These are phyloP conservation scores for Mrakia frigida DNA, from an alignment of 768 basidiomycete genomes.

Conservation along the genomic window DNA sequence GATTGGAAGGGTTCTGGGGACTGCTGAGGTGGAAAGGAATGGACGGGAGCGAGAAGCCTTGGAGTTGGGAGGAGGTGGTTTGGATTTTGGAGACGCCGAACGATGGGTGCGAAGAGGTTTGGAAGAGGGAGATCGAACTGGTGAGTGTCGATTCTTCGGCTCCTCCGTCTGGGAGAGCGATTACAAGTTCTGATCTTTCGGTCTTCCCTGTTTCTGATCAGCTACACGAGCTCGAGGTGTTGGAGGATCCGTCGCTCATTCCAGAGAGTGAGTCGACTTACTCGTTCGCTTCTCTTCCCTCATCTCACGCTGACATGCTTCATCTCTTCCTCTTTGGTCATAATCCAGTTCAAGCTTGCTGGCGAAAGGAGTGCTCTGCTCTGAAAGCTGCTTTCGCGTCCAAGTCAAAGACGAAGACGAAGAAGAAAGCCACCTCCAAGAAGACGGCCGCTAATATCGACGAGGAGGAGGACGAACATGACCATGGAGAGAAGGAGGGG, in stretches of 20 bases:
- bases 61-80: slow-evolving; percentile 16
- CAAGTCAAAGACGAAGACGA: background rate
- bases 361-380: slow-evolving; percentile 8
- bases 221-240: slow-evolving; percentile 49
- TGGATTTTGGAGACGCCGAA: slow-evolving; percentile 50
- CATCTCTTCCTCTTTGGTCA: background rate
- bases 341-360: slow-evolving; percentile 8
- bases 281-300: background rate
- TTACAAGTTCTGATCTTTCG: background rate
- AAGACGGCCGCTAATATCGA: background rate
- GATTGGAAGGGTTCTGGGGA: slow-evolving; percentile 10
- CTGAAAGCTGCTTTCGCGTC: background rate
- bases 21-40: slow-evolving; percentile 26
- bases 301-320: background rate
- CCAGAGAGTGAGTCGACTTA: background rate
- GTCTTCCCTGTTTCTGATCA: background rate
- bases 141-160: slow-evolving; percentile 37
- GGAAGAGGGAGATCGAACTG: slow-evolving; percentile 66
- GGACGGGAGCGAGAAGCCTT: background rate
- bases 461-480: background rate
- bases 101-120: slow-evolving; percentile 61
- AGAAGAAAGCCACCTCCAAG: background rate
- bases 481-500: slow-evolving; percentile 35
- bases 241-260: slow-evolving; percentile 35
- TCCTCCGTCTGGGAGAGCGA: too few species aligned